phyloP scores from a whole-genome alignment of 768 basidiomycete species.

The Tylopilus sp. region DNA sequence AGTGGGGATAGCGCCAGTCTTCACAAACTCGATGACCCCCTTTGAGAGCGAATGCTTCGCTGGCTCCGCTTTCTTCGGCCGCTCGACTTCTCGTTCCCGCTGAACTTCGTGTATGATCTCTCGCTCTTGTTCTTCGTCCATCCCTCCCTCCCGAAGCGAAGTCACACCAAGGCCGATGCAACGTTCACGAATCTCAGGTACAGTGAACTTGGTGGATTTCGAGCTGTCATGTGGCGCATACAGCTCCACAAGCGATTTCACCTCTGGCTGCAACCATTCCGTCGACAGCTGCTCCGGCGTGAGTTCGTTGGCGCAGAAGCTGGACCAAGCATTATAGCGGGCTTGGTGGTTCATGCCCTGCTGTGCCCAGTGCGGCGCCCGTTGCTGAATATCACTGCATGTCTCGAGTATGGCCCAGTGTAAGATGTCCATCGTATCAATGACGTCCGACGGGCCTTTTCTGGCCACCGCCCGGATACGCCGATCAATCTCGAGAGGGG shows the following conservation, averaged over 20 bases:
- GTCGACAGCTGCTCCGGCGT: background rate
- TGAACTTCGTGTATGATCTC: slow-evolving; percentile 43
- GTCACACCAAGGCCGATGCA: slow-evolving; percentile 27
- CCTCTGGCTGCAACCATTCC: slow-evolving; percentile 41
- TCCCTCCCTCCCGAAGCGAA: slow-evolving; percentile 14
- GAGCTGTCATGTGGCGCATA: slow-evolving; percentile 19
- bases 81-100: slow-evolving; percentile 36
- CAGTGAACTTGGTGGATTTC: background rate
- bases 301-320: slow-evolving; percentile 9
- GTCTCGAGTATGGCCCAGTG: slow-evolving; percentile 38
- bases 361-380: too few relatives aligned
- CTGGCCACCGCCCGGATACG: slow-evolving; percentile 29
- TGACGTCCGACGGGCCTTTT: slow-evolving; percentile 3
- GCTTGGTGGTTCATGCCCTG: slow-evolving; percentile 30
- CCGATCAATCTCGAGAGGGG: slow-evolving; percentile 36
- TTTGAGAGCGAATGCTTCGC: slow-evolving; percentile 16
- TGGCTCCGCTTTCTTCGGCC: slow-evolving; percentile 29
- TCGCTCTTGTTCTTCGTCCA: slow-evolving; percentile 49
- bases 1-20: slow-evolving; percentile 22
- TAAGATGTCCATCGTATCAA: slow-evolving; percentile 11
- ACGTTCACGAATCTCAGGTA: slow-evolving; percentile 25
- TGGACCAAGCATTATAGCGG: slow-evolving; percentile 23
- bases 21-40: slow-evolving; percentile 8
- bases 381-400: background rate
- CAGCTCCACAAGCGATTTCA: slow-evolving; percentile 35